phyloP scores from a whole-genome alignment of 2,329 filamentous ascomycete species.

The Alternaria consortialis region DNA sequence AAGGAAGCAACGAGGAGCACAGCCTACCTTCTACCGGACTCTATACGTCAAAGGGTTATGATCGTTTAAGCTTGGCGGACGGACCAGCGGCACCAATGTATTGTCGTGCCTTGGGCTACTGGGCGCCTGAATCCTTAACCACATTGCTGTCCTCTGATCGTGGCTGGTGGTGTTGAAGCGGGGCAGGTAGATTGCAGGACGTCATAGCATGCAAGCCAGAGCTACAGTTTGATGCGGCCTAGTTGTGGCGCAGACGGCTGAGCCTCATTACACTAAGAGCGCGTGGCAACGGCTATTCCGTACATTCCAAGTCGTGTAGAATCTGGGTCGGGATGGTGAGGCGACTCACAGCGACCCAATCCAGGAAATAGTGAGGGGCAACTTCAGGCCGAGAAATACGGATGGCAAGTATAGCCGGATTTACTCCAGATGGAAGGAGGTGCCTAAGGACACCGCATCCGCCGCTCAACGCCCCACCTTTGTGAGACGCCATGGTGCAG shows the following conservation, averaged over 20 bases:
- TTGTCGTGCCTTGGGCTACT: conserved; percentile 14
- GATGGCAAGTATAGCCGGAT: conserved; percentile 26
- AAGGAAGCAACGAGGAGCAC: background rate
- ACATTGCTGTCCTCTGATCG: background rate
- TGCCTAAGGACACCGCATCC: conserved; percentile 27
- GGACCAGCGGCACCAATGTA: conserved; percentile 9
- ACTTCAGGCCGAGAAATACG: background rate
- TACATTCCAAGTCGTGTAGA: background rate
- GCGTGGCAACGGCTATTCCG: conserved; percentile 6
- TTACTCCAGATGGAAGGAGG: conserved; percentile 22
- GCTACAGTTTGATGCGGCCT: background rate
- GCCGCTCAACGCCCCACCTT: conserved; percentile 24
- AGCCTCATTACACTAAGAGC: background rate
- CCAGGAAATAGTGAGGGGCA: background rate
- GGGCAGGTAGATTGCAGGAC: background rate
- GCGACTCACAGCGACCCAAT: background rate
- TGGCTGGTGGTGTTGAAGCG: conserved; percentile 12
- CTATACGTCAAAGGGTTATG: background rate
- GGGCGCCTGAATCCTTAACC: conserved; percentile 23
- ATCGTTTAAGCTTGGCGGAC: conserved; percentile 20
- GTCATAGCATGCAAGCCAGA: conserved; percentile 16
- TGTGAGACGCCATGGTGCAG: conserved; percentile 25
- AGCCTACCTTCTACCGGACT: conserved; percentile 5
- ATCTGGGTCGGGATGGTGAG: background rate
- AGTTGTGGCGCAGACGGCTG: conserved; percentile 13